Base-by-base conservation (phyloP, 1,284 basidiomycete species). In the Microbotryomycetes sp. region DNA sequence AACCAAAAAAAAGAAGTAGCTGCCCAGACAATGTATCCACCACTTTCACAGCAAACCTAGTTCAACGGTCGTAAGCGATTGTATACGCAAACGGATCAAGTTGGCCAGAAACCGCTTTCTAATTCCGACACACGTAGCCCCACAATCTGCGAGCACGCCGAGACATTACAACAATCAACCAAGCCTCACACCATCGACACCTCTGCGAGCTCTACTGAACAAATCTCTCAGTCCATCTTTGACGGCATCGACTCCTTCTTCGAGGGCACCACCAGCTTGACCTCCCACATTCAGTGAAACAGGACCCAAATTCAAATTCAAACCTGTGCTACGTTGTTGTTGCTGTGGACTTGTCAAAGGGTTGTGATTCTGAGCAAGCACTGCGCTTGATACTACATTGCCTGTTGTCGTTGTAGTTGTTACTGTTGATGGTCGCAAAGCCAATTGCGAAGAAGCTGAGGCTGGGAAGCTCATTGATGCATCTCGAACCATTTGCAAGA, bases 251-350 rank as follows among this genome's bases (percentile, higher is more conserved):
- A 77, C 76, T 31, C 76, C 71, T 9, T 90, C 90, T 68, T 87
- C 83, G 65, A 92, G 82, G 16, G 75, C 73, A 45, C 73, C 73
- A 1, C 86, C 86, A 68, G 88, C 87, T 25, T 88, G 70, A 86
- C 88, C 14, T 82, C 83, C 92, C 4, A 96, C 82, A 67, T 86
- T 91, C 50, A 97, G 84, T 72, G 91, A 92, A 62, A 96, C 88
- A 0, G 88, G 88, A 6, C 91, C 92, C 29, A 96, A 82, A 69
- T 92, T 90, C 31, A 97, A 80, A 72, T 90, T 92, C 66, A 96
- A 73, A 16, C 36, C 36, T 12, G 36, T 42, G n/a, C n/a, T n/a
- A n/a, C n/a, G n/a, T n/a, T 42, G 70, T 71, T 3, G 73, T 70
- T 4, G 54, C 70, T 6, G 53, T 54, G 25, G 60, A 53, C 15